These are phyloP conservation scores for Sicyos edulis DNA, from an alignment of 306 rosid genomes.

Conservation along the genomic window DNA sequence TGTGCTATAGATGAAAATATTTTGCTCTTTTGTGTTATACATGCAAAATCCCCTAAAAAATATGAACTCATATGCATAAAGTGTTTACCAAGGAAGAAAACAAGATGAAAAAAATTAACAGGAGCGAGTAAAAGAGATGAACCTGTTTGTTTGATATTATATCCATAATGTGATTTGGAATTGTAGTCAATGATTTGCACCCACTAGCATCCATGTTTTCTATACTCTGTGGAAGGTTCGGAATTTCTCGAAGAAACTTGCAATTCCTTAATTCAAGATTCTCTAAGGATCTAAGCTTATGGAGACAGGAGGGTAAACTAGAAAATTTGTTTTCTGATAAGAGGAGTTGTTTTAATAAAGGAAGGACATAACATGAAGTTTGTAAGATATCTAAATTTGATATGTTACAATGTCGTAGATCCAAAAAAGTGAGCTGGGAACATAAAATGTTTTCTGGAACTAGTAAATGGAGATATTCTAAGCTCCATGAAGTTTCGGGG, in stretches of 20 bases:
- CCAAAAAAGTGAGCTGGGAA: neutral
- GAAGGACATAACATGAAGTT: neutral
- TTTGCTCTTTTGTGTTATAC: too few species aligned
- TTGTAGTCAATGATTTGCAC: neutral
- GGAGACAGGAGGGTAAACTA: neutral
- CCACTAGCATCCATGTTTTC: neutral
- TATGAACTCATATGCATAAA: neutral
- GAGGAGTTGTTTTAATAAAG: neutral
- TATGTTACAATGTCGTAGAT: conserved; percentile 1
- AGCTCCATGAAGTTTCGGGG: neutral
- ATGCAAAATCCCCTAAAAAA: too few species aligned
- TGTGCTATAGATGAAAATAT: too few species aligned
- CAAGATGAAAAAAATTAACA: neutral
- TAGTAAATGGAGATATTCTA: neutral
- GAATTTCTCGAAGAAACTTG: neutral
- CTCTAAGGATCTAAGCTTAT: neutral
- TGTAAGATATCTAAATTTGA: neutral
- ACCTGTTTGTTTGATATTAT: neutral
- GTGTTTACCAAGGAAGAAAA: too few species aligned
- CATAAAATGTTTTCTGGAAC: neutral
- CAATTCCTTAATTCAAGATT: neutral
- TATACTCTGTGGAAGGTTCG: neutral
- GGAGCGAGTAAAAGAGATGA: neutral
- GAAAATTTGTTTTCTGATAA: neutral
- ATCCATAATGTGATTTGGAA: neutral